Base-by-base conservation (phyloP, 2,329 filamentous ascomycete species). In the Trichophyton schoenleinii region DNA sequence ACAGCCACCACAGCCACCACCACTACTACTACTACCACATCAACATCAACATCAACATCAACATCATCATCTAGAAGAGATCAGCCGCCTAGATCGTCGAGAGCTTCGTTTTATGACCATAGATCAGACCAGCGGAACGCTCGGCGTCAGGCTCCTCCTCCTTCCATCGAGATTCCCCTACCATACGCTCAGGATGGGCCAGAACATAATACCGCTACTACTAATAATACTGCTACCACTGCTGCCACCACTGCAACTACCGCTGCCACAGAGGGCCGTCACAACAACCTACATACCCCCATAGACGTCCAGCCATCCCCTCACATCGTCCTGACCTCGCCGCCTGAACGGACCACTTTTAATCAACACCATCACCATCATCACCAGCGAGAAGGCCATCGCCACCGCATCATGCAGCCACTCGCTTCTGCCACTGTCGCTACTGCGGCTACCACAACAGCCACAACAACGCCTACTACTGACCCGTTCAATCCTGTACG, bases 141-240 rank as follows among this genome's bases (percentile, higher is more conserved):
- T 67, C 84, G 91, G 66, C 83, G 92, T 68, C 88, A 94, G 71
- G 85, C 87, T 34, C 89, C 90, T 66, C 91, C 91, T 58, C 88
- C 91, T 3, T 87, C 85, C 38, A 91, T 95, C 70, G 88, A 91
- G 68, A 88, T 92, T 20, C 85, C 88, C 18, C 82, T 75, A 71
- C 78, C 72, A 70, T 82, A 72, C 72, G 75, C 72, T 74, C 81
- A 74, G 68, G 80, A 70, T 69, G 78, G 62, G 66, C 77, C 69
- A 69, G 25, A 28, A 28, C 25, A 28, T 28, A 28, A 28, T 6
- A 28, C 25, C 25, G 25, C 25, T 28, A 28, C 25, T 28, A 28
- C 25, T 28, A 28, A 28, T 28, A 28, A 28, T 28, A 28, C 25
- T 28, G 66, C 77, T 8, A 68, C 75, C 55, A 81, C 83, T 58